Conservation (phyloP, 257 asterid genomes). For the Cynanchum wilfordii region DNA sequence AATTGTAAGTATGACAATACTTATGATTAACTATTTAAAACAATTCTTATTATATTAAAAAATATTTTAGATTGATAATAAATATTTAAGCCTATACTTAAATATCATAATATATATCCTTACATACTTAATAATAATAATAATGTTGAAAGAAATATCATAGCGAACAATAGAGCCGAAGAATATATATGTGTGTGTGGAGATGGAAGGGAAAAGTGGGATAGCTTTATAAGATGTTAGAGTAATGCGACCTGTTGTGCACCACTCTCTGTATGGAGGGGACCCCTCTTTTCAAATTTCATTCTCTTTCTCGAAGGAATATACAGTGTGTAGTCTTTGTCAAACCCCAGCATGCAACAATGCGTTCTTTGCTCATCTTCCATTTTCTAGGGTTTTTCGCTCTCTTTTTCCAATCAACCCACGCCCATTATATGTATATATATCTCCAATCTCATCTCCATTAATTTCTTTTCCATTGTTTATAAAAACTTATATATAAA, state of each 20-base stretch:
- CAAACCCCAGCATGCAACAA: constrained; percentile 56
- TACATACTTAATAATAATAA: too few species aligned
- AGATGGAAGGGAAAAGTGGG: constrained; percentile 33
- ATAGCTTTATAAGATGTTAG: constrained; percentile 36
- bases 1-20: too few species aligned
- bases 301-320: constrained; percentile 74
- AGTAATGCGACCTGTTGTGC: constrained; percentile 26
- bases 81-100: too few species aligned
- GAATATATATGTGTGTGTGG: constrained; percentile 3
- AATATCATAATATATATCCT: too few species aligned
- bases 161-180: not conserved
- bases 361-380: constrained; percentile 10
- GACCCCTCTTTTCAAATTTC: constrained; percentile 21
- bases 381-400: constrained; percentile 28
- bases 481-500: not conserved
- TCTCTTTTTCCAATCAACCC: not conserved
- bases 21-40: too few species aligned
- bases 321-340: constrained; percentile 63
- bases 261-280: constrained; percentile 18
- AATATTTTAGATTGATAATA: too few species aligned
- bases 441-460: not conserved
- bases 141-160: too few species aligned
- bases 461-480: not conserved
- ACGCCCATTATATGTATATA: not conserved
- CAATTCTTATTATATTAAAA: too few species aligned